Percentiles rank a stretch among this genome's conserved stretches.
These are phyloP conservation scores for Spiraea crenata DNA, from an alignment of 331 rosid genomes.

Conservation along the genomic window DNA sequence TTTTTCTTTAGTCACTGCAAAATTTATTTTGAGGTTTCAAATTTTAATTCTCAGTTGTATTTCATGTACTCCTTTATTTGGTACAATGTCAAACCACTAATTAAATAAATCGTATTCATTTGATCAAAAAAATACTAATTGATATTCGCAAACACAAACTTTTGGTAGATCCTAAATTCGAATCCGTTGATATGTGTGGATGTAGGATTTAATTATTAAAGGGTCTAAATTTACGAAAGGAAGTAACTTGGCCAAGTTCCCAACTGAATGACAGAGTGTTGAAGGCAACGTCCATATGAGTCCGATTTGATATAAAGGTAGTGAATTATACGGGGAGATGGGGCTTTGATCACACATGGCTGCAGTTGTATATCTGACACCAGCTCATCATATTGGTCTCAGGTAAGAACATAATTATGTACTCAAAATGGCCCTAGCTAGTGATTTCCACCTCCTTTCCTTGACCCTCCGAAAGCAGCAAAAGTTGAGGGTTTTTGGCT, in stretches of 20 bases:
- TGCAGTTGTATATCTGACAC: neutral
- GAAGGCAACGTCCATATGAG: neutral
- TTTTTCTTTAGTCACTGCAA: too few relatives aligned
- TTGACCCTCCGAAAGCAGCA: slow-evolving; percentile 17
- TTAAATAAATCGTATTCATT: too few relatives aligned
- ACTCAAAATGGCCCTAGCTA: slow-evolving; percentile 2
- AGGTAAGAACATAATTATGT: slow-evolving; percentile 3
- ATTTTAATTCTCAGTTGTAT: too few relatives aligned
- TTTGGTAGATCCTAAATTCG: too few relatives aligned
- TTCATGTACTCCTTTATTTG: too few relatives aligned
- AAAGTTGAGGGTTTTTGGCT: slow-evolving; percentile 11
- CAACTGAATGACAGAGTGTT: neutral
- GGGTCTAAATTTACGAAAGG: too few relatives aligned
- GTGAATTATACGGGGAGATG: neutral
- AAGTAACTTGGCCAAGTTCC: neutral
- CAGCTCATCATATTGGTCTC: slow-evolving; percentile 6
- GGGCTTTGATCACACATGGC: neutral
- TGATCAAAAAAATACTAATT: too few relatives aligned
- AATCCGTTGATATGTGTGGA: too few relatives aligned
- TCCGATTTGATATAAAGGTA: neutral
- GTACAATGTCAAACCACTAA: too few relatives aligned
- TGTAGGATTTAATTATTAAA: too few relatives aligned
- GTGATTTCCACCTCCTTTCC: slow-evolving; percentile 13
- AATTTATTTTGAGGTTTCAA: too few relatives aligned
- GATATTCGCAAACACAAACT: too few relatives aligned